Evolutionary conservation across 1,139 yeast species (phyloP), one percentile per base, ranked within the genome.

Genomic region (Saccharomyces pastorianus): DNA sequence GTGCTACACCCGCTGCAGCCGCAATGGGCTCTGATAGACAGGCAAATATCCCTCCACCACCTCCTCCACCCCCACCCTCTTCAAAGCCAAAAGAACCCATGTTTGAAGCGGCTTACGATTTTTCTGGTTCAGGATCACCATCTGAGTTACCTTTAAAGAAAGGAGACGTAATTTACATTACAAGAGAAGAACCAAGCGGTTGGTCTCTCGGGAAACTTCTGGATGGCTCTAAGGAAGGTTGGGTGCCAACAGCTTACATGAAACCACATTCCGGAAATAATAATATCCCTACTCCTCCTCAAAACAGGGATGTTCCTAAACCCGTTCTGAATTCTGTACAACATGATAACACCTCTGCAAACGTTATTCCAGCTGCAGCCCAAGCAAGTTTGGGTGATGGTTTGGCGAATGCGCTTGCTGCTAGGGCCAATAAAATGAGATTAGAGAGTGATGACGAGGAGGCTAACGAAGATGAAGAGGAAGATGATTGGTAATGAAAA

Each of bases 241-340:
- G 99, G 99, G 93, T 95, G 8, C 99, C 99, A 13, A 85, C 95
- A 32, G 88, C 95, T 25, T 95, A 91, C 68, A 82, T 93, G 65
- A 84, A 82, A 6, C 46, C 51, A 57, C 28, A 56, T 52, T 20
- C 55, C 57, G 29, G 52, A 61, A 4, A 28, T 26, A 49, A 29
- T 32, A 57, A 78, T 84, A 0, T n/a, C 34, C 54, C 27, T 34
- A 47, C 38, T 51, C 76, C 82, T 51, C 61, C 25, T 51, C 66
- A 13, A 47, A 27, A 51, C 3, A 59, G 73, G 3, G 71, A 73
- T 27, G 64, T 68, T 9, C 56, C 63, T 50, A 59, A 9, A 49
- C 48, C 48, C n/a, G 52, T 31, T 6, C 44, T 9, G 20, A 38
- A 38, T 9, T 20, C 48, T 13, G 49, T 23, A 8, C 48, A 5